A percentile compares a stretch with the other conserved stretches of the same genome.
phyloP scores from a whole-genome alignment of 768 basidiomycete species.

The Boletus pseudopeckii region DNA sequence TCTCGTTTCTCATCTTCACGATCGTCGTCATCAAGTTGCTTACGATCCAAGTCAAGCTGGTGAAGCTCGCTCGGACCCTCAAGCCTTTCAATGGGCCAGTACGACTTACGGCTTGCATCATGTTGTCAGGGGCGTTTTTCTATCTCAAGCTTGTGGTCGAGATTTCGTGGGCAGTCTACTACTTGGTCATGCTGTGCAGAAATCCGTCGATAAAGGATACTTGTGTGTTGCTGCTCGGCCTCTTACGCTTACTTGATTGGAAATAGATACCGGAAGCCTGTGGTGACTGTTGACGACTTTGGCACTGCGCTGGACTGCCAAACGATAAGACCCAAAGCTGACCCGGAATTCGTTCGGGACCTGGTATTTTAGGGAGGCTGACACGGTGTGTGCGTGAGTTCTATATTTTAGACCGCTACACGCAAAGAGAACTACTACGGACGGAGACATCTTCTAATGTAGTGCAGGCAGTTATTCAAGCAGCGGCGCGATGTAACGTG shows the following conservation, averaged over 20 bases:
- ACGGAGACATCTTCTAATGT: too few species aligned
- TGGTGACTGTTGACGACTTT: too few species aligned
- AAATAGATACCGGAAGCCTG: constrained; percentile 17
- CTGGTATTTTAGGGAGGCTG: too few species aligned
- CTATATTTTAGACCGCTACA: neutral
- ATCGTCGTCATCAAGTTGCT: constrained; percentile 30
- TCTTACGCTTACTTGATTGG: constrained; percentile 31
- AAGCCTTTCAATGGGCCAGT: constrained; percentile 25
- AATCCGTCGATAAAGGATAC: constrained; percentile 27
- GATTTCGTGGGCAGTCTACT: constrained; percentile 28
- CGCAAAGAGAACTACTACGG: neutral
- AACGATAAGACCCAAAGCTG: too few species aligned
- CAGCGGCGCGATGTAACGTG: neutral
- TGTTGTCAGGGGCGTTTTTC: constrained; percentile 26
- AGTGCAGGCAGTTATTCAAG: neutral
- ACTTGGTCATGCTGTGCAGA: constrained; percentile 25
- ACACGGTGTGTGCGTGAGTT: neutral
- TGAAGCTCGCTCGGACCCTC: constrained; percentile 27
- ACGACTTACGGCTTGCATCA: constrained; percentile 22
- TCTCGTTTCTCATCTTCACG: constrained; percentile 29
- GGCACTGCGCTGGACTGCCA: neutral
- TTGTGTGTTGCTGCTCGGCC: constrained; percentile 16
- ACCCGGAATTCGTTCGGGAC: too few species aligned
- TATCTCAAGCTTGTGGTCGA: constrained; percentile 28
- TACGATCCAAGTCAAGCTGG: constrained; percentile 28